Conservation (phyloP, 805 yeast genomes). For the Kregervanrija delftensis region DNA sequence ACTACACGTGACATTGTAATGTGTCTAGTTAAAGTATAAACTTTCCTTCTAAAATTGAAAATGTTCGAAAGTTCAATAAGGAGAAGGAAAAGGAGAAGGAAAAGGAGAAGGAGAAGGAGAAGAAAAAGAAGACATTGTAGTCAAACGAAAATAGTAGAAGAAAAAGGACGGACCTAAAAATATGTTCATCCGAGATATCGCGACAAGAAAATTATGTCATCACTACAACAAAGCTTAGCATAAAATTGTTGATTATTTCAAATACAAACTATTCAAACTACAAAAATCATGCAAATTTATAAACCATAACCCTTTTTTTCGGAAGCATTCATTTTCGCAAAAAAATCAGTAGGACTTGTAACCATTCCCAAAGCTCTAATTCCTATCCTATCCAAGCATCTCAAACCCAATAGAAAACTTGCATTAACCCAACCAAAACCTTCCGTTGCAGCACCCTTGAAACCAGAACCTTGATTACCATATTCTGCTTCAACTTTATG, state of each 20-base stretch:
- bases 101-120: background rate
- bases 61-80: background rate
- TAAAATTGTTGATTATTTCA: too few species aligned
- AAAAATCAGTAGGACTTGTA: constrained; percentile 63
- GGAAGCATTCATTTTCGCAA: constrained; percentile 36
- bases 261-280: too few species aligned
- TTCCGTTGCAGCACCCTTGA: constrained; percentile 88
- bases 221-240: too few species aligned
- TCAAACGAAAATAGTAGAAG: too few species aligned
- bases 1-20: background rate
- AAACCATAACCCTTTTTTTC: constrained; percentile 34
- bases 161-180: too few species aligned
- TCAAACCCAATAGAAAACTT: constrained; percentile 66
- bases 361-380: constrained; percentile 73
- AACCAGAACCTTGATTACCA: constrained; percentile 92
- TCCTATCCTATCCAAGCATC: constrained; percentile 58
- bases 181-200: too few species aligned
- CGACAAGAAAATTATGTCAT: too few species aligned
- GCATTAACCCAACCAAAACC: constrained; percentile 99
- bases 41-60: background rate
- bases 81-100: background rate
- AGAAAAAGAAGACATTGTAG: too few species aligned
- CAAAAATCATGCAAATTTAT: too few species aligned
- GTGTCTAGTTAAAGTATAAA: background rate
- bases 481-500: constrained; percentile 93